Percentiles rank a stretch among this genome's conserved stretches.
Conservation (phyloP, 2,329 filamentous ascomycete species). For the Biscogniauxia marginata region DNA sequence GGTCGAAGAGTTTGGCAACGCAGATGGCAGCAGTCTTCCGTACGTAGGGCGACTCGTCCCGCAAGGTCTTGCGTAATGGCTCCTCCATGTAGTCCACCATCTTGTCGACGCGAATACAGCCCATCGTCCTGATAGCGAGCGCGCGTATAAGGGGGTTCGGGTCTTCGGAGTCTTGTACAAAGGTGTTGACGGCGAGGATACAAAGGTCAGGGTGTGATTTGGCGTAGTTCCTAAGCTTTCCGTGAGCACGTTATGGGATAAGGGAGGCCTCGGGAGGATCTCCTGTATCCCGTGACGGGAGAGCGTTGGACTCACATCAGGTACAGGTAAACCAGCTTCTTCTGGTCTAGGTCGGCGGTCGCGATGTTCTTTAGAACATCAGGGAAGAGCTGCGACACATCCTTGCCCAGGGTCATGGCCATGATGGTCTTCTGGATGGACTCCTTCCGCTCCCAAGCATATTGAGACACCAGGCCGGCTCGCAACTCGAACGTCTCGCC, state of each 20-base stretch:
- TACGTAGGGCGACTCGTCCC: slow-evolving; percentile 97
- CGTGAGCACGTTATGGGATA: slow-evolving; percentile 21
- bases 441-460: slow-evolving; percentile 98
- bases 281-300: too few relatives aligned
- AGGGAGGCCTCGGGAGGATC: too few relatives aligned
- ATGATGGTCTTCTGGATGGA: slow-evolving; percentile 99
- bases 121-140: slow-evolving; percentile 96
- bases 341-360: slow-evolving; percentile 90
- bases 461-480: slow-evolving; percentile 94
- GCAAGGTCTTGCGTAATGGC: slow-evolving; percentile 88
- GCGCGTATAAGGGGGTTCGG: slow-evolving; percentile 95
- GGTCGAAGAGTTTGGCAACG: slow-evolving; percentile 94
- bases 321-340: slow-evolving; percentile 98
- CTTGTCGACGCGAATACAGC: slow-evolving; percentile 96
- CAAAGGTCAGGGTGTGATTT: slow-evolving; percentile 98
- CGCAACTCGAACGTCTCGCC: slow-evolving; percentile 98
- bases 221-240: slow-evolving; percentile 80
- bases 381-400: slow-evolving; percentile 94
- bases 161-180: slow-evolving; percentile 98
- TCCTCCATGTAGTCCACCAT: slow-evolving; percentile 99
- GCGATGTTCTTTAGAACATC: slow-evolving; percentile 99
- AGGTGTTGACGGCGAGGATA: slow-evolving; percentile 98
- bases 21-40: slow-evolving; percentile 97
- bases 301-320: slow-evolving; percentile 67
- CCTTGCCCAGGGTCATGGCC: slow-evolving; percentile 99